These are phyloP conservation scores for Musa schizocarpa DNA, from an alignment of 176 grass and related monocot species.

Conservation along the genomic window DNA sequence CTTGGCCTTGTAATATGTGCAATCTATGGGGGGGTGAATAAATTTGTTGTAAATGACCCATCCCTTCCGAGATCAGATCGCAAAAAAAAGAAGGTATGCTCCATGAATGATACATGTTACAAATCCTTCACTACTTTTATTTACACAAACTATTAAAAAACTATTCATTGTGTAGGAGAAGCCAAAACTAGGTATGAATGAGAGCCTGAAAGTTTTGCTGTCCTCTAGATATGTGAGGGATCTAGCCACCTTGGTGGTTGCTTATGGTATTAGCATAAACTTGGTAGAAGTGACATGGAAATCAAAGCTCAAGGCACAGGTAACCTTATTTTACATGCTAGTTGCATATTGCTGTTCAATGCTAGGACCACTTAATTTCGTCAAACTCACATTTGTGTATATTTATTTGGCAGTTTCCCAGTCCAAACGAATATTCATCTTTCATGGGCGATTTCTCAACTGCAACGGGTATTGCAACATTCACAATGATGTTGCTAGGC, in stretches of 20 bases:
- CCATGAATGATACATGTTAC: neutral
- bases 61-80: conserved; percentile 45
- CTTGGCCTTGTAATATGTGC: conserved; percentile 57
- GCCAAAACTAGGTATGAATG: conserved; percentile 80
- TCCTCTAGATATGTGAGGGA: conserved; percentile 96
- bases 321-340: conserved; percentile 10
- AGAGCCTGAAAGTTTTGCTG: conserved; percentile 90
- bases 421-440: conserved; percentile 93
- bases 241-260: conserved; percentile 94
- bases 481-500: conserved; percentile 97
- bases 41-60: conserved; percentile 55
- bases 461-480: conserved; percentile 88
- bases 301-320: conserved; percentile 97
- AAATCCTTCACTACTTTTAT: conserved; percentile 5
- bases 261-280: conserved; percentile 99
- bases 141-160: conserved; percentile 13
- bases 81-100: conserved; percentile 79
- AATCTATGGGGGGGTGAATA: conserved; percentile 90
- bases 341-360: neutral
- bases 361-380: neutral
- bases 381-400: neutral
- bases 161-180: conserved; percentile 54
- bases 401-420: conserved; percentile 57
- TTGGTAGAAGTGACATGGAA: conserved; percentile 98
- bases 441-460: conserved; percentile 99